phyloP scores from a whole-genome alignment of 1,284 basidiomycete species.

The Phlebopus sp. region DNA sequence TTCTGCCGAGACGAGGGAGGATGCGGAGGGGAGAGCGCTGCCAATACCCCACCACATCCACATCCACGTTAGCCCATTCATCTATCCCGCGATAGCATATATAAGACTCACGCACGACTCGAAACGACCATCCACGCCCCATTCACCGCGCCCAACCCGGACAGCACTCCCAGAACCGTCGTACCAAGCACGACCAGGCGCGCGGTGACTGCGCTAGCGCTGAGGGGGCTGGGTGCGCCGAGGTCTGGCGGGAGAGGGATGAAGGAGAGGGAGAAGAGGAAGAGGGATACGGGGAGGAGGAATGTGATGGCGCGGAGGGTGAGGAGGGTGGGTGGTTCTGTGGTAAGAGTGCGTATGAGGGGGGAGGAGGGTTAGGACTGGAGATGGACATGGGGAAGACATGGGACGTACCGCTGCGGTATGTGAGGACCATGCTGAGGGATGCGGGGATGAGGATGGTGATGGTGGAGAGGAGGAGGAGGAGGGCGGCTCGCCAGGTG shows the following conservation, averaged over 20 bases:
- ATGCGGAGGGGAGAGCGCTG: constrained; percentile 20
- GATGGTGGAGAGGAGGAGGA: constrained; percentile 52
- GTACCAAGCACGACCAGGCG: constrained; percentile 76
- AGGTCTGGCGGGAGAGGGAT: constrained; percentile 61
- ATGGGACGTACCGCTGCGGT: constrained; percentile 34
- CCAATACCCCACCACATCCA: constrained; percentile 10
- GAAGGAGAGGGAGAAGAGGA: constrained; percentile 58
- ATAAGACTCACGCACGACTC: constrained; percentile 22
- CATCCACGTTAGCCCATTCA: background rate
- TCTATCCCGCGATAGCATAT: constrained; percentile 7
- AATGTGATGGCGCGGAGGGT: constrained; percentile 22
- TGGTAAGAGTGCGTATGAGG: too few species aligned
- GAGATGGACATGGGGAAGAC: too few species aligned
- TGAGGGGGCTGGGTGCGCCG: constrained; percentile 40
- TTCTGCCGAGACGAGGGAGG: constrained; percentile 31
- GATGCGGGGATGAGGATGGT: constrained; percentile 60
- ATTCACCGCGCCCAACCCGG: constrained; percentile 71
- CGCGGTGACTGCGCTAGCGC: constrained; percentile 48
- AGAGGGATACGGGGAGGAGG: constrained; percentile 48
- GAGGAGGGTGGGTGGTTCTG: constrained; percentile 26
- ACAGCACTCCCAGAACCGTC: constrained; percentile 65
- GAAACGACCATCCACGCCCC: constrained; percentile 53
- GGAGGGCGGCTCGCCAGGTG: constrained; percentile 64
- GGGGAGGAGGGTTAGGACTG: too few species aligned
- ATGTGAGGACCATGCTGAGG: constrained; percentile 56